A percentile compares a stretch with the other conserved stretches of the same genome.
Conservation (phyloP, 148 eudicot species). For the Rhododendron williamsianum region DNA sequence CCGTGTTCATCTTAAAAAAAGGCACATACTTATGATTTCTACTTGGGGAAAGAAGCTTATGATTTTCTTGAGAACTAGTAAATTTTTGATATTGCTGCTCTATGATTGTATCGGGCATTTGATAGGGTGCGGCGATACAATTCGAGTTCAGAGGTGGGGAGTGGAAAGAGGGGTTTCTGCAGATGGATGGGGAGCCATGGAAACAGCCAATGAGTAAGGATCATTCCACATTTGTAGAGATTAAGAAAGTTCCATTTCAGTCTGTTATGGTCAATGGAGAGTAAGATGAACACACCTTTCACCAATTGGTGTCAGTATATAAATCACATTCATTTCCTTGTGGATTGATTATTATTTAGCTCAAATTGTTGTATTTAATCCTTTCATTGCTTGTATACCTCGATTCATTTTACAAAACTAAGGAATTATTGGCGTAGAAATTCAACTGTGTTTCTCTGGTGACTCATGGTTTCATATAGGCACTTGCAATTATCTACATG, state of each 20-base stretch:
- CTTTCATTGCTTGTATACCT: background rate
- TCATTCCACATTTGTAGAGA: constrained; percentile 75
- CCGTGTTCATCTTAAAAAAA: background rate
- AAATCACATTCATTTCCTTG: background rate
- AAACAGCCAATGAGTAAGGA: constrained; percentile 79
- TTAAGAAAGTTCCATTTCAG: constrained; percentile 71
- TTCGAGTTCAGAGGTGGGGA: constrained; percentile 93
- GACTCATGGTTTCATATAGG: background rate
- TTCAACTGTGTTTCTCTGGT: background rate
- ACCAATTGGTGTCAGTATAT: background rate
- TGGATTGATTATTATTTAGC: background rate
- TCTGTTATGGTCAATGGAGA: constrained; percentile 67
- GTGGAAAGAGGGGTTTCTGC: constrained; percentile 70
- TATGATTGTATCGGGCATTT: background rate
- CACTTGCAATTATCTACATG: too few relatives aligned
- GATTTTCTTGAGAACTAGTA: background rate
- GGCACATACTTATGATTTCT: background rate
- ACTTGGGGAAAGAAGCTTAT: background rate
- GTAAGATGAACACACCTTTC: constrained; percentile 12
- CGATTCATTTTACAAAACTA: background rate
- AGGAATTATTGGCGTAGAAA: background rate
- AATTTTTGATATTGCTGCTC: background rate
- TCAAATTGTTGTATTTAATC: background rate
- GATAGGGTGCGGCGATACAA: constrained; percentile 83
- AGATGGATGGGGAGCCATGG: constrained; percentile 99